phyloP scores from a whole-genome alignment of 2,329 filamentous ascomycete species.

The Colletotrichum caudatum region DNA sequence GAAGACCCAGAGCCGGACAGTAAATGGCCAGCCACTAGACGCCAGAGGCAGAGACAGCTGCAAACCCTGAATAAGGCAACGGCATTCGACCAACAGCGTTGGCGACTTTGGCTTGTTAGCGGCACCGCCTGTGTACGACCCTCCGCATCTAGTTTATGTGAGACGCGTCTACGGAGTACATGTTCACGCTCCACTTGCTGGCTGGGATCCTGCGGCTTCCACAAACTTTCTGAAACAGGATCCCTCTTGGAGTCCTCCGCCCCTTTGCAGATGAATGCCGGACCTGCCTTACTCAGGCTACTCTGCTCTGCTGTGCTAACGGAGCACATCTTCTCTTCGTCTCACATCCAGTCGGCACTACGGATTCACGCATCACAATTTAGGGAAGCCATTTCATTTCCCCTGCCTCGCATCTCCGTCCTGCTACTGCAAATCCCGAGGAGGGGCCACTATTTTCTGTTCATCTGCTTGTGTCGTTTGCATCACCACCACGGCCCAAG shows the following conservation, averaged over 20 bases:
- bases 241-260: conserved; percentile 17
- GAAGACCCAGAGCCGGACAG: conserved; percentile 1
- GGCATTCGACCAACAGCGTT: conserved; percentile 19
- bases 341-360: not conserved
- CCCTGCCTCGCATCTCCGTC: conserved; percentile 14
- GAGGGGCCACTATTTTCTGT: not conserved
- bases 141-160: conserved; percentile 27
- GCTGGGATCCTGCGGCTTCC: conserved; percentile 34
- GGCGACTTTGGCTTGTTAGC: conserved; percentile 16
- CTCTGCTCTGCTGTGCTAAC: not conserved
- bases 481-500: conserved; percentile 23
- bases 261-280: conserved; percentile 32
- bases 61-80: conserved; percentile 29
- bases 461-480: conserved; percentile 24
- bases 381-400: not conserved
- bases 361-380: conserved; percentile 8
- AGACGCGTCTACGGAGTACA: conserved; percentile 41
- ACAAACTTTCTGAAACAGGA: conserved; percentile 40
- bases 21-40: not conserved
- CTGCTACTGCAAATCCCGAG: conserved; percentile 17
- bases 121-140: conserved; percentile 9
- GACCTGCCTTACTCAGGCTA: not conserved
- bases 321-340: not conserved
- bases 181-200: conserved; percentile 31
- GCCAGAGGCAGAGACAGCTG: conserved; percentile 11